Conservation (phyloP, 2,329 filamentous ascomycete species). For the Talaromyces marneffei region DNA sequence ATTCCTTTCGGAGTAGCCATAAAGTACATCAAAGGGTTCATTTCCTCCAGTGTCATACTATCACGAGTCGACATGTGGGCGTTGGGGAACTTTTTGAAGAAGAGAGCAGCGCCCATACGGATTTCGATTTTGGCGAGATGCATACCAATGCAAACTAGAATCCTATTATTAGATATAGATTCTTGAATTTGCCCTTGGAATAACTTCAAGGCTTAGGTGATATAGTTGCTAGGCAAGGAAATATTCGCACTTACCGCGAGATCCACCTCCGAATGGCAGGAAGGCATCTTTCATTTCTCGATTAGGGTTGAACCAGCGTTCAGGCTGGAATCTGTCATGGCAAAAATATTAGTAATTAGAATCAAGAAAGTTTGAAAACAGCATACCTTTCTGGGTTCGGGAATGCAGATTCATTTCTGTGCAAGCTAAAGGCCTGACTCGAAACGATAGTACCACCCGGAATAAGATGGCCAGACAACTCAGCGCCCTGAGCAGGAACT, state of each 20-base stretch:
- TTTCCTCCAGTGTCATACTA: constrained; percentile 26
- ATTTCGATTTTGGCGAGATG: constrained; percentile 59
- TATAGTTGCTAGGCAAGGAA: neutral
- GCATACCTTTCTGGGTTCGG: constrained; percentile 36
- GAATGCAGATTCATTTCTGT: constrained; percentile 48
- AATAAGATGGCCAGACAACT: constrained; percentile 36
- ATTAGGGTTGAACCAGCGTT: constrained; percentile 41
- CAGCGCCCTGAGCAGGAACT: constrained; percentile 42
- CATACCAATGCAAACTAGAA: constrained; percentile 54
- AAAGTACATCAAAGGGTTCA: constrained; percentile 41
- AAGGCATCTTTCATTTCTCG: constrained; percentile 49
- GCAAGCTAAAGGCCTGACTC: constrained; percentile 48
- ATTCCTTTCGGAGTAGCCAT: constrained; percentile 37
- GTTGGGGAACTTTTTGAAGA: constrained; percentile 37
- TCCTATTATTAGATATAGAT: neutral
- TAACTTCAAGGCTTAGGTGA: neutral
- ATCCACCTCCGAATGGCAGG: constrained; percentile 62
- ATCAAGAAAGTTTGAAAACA: constrained; percentile 20
- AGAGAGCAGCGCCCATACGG: constrained; percentile 44
- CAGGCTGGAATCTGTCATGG: constrained; percentile 40
- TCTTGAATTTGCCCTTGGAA: neutral
- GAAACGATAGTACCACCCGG: constrained; percentile 50
- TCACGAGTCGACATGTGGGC: neutral
- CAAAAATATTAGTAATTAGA: constrained; percentile 12
- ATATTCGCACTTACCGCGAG: constrained; percentile 37